Evolutionary conservation across 208 protist species (phyloP).

Genomic region (Wallacemonas sp.): DNA sequence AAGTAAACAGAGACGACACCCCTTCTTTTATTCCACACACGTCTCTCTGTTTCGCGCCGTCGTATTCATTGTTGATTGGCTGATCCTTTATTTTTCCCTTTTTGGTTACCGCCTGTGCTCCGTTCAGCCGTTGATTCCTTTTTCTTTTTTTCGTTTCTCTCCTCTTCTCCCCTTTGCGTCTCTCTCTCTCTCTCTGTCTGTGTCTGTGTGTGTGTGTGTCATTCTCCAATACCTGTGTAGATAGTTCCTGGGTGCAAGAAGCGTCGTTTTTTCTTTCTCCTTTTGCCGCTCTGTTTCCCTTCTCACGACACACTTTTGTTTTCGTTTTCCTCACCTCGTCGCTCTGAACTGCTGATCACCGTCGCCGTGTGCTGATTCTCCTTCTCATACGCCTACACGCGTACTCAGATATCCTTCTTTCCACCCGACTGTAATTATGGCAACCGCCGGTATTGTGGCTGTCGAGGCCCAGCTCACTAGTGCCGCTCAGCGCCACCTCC

Average conservation of each 20-base stretch:
- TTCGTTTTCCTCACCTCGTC: constrained; percentile 14
- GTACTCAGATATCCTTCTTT: too few relatives aligned
- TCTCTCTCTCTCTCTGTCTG: not conserved
- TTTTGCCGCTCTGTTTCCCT: not conserved
- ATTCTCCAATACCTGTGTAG: not conserved
- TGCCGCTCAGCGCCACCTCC: constrained; percentile 86
- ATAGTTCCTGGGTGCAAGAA: constrained; percentile 1
- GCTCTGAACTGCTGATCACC: too few relatives aligned
- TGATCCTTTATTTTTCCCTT: constrained; percentile 22
- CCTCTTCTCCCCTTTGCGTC: not conserved
- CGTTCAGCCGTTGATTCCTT: not conserved
- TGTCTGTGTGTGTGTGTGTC: not conserved
- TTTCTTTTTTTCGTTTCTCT: constrained; percentile 9
- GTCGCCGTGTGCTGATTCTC: constrained; percentile 11
- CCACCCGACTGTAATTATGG: too few relatives aligned
- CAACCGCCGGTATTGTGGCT: constrained; percentile 47
- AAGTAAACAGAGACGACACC: too few relatives aligned
- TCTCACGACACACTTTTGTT: not conserved
- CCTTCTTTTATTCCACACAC: not conserved
- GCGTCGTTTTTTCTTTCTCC: constrained; percentile 13
- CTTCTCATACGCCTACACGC: too few relatives aligned
- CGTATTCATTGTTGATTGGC: too few relatives aligned
- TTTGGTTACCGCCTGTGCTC: constrained; percentile 16
- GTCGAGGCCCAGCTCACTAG: constrained; percentile 82
- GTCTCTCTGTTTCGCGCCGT: not conserved